Evolutionary conservation across 495 filamentous ascomycete genomes (phyloP).

Genomic region (Penicillium ochrochloron): DNA sequence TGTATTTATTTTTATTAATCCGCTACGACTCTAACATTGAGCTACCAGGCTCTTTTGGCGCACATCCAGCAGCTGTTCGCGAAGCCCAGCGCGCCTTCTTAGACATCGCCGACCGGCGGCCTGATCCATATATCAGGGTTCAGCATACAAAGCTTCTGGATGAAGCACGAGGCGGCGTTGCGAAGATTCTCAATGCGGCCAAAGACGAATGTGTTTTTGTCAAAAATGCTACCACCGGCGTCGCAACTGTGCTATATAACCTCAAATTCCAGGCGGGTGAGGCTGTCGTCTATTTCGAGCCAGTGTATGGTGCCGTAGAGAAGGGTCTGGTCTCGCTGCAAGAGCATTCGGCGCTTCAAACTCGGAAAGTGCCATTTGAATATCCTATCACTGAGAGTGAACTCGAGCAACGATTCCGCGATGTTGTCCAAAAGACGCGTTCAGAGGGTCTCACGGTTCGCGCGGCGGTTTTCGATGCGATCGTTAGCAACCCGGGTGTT

Average conservation of each 20-base stretch:
- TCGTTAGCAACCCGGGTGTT: slow-evolving; percentile 75
- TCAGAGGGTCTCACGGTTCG: slow-evolving; percentile 52
- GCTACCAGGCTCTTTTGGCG: slow-evolving; percentile 74
- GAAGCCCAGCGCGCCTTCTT: slow-evolving; percentile 62
- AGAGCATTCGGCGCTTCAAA: slow-evolving; percentile 57
- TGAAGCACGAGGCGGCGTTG: slow-evolving; percentile 64
- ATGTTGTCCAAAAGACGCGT: slow-evolving; percentile 47
- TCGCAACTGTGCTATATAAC: slow-evolving; percentile 80
- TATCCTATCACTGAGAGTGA: slow-evolving; percentile 67
- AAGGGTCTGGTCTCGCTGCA: slow-evolving; percentile 70
- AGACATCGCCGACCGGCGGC: slow-evolving; percentile 61
- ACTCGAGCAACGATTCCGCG: slow-evolving; percentile 56
- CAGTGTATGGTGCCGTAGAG: slow-evolving; percentile 77
- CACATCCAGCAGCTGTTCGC: slow-evolving; percentile 66
- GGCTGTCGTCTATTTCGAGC: slow-evolving; percentile 69
- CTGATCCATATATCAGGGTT: slow-evolving; percentile 76
- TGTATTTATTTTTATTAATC: too few species aligned
- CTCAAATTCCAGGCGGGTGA: slow-evolving; percentile 63
- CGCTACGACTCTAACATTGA: neutral
- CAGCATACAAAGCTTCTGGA: slow-evolving; percentile 62
- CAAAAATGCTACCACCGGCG: slow-evolving; percentile 77
- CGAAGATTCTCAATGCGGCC: slow-evolving; percentile 64
- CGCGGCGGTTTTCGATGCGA: slow-evolving; percentile 78
- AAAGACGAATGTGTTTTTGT: slow-evolving; percentile 72
- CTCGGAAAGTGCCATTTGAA: slow-evolving; percentile 45